phyloP scores from a whole-genome alignment of 1,284 basidiomycete species.

The Ceratorhiza oryzae-sativae region DNA sequence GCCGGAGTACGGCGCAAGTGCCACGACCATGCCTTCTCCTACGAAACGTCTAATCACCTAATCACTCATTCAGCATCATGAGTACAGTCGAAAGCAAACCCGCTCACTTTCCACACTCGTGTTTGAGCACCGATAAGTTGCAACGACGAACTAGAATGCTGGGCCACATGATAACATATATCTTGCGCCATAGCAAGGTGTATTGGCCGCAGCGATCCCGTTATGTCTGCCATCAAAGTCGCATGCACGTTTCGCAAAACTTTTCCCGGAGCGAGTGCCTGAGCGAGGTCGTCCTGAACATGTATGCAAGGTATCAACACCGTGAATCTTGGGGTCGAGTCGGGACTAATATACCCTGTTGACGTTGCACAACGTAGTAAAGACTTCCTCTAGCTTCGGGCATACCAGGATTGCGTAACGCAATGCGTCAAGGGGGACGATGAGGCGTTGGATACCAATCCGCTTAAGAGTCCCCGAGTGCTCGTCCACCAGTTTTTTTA shows the following conservation, averaged over 20 bases:
- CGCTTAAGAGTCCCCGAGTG: conserved; percentile 13
- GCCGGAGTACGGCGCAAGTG: conserved; percentile 16
- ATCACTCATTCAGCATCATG: neutral
- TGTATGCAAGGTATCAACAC: no score
- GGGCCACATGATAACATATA: conserved; percentile 25
- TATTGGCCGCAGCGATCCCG: neutral
- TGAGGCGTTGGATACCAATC: conserved; percentile 29
- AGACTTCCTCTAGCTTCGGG: conserved; percentile 17
- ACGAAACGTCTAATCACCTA: conserved; percentile 6
- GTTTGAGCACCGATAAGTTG: conserved; percentile 27
- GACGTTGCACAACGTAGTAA: neutral
- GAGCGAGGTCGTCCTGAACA: conserved; percentile 6
- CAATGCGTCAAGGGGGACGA: conserved; percentile 17
- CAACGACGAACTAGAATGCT: neutral
- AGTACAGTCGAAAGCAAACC: neutral
- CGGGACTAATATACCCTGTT: conserved; percentile 1
- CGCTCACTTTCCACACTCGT: conserved; percentile 18
- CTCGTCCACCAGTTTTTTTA: neutral
- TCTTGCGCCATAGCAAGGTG: conserved; percentile 13
- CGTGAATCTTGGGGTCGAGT: neutral
- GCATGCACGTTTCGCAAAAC: conserved; percentile 16
- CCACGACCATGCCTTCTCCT: neutral
- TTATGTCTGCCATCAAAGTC: conserved; percentile 23
- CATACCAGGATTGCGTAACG: conserved; percentile 1
- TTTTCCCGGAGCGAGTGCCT: conserved; percentile 17